These are phyloP conservation scores for Clarireedia hainanense DNA, from an alignment of 2,329 filamentous ascomycete genomes.

Conservation along the genomic window DNA sequence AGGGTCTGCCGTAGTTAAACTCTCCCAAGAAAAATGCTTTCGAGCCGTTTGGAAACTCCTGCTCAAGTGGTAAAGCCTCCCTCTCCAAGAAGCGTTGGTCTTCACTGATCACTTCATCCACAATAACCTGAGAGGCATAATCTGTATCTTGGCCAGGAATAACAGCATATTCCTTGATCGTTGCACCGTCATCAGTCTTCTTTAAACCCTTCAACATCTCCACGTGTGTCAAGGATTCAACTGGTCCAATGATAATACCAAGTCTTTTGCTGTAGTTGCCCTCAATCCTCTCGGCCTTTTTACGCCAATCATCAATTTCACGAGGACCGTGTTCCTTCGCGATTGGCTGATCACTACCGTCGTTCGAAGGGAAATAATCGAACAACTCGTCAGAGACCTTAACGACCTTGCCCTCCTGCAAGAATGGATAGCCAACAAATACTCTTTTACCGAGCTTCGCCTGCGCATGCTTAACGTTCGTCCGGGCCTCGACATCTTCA, in stretches of 20 bases:
- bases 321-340: conserved; percentile 63
- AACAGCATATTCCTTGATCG: conserved; percentile 84
- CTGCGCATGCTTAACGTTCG: conserved; percentile 65
- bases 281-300: conserved; percentile 77
- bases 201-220: conserved; percentile 86
- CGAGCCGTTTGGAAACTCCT: conserved; percentile 80
- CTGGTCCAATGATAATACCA: conserved; percentile 75
- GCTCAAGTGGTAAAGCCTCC: conserved; percentile 75
- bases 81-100: conserved; percentile 91
- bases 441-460: conserved; percentile 76
- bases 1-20: conserved; percentile 81
- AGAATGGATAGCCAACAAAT: conserved; percentile 88
- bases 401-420: conserved; percentile 86
- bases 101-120: conserved; percentile 82
- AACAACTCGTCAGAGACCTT: conserved; percentile 91
- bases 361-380: conserved; percentile 66
- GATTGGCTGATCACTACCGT: conserved; percentile 53
- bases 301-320: conserved; percentile 77
- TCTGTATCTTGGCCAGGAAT: conserved; percentile 81
- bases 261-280: conserved; percentile 83
- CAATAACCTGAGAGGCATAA: conserved; percentile 84
- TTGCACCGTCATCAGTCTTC: conserved; percentile 85
- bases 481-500: conserved; percentile 62
- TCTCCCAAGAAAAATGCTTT: conserved; percentile 91
- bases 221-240: conserved; percentile 86